Percentiles rank a stretch among this genome's conserved stretches.
Evolutionary conservation across 139 green algal species (phyloP).

Genomic region (Micractinium conductrix): DNA sequence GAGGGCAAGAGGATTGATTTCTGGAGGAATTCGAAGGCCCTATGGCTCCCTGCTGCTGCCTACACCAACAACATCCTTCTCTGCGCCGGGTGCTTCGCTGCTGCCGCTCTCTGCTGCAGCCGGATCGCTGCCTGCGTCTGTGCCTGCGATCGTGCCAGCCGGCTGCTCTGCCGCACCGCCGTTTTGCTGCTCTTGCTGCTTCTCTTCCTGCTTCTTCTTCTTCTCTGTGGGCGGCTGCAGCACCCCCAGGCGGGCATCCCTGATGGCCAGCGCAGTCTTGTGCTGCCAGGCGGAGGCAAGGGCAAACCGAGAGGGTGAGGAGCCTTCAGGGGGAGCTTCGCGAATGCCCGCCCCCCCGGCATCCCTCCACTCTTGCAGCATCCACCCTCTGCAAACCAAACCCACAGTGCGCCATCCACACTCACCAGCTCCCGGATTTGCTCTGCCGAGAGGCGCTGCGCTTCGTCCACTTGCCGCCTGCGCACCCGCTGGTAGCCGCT

Average conservation of each 20-base stretch:
- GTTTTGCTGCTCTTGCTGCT: background rate
- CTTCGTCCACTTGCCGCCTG: conserved; percentile 4
- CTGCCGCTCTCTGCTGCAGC: too few species aligned
- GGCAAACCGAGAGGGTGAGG: background rate
- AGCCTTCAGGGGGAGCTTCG: background rate
- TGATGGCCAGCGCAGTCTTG: background rate
- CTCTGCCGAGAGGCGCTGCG: background rate
- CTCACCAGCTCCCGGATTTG: conserved; percentile 10
- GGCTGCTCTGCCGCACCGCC: background rate
- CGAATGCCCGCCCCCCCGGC: too few species aligned
- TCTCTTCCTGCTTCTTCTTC: background rate
- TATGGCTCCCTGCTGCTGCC: too few species aligned
- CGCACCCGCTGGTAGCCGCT: conserved; percentile 25
- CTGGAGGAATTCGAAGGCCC: too few species aligned
- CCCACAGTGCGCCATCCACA: background rate
- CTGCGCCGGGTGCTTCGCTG: too few species aligned
- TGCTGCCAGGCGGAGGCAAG: conserved; percentile 9
- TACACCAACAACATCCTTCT: too few species aligned
- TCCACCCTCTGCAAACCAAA: too few species aligned
- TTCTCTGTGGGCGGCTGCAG: background rate
- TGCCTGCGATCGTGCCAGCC: background rate
- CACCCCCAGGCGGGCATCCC: background rate
- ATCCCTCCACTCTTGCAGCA: too few species aligned
- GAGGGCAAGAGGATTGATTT: too few species aligned
- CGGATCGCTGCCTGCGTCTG: background rate